These are phyloP conservation scores for Ramaria sp. DNA, from an alignment of 768 basidiomycete genomes.

Conservation along the genomic window DNA sequence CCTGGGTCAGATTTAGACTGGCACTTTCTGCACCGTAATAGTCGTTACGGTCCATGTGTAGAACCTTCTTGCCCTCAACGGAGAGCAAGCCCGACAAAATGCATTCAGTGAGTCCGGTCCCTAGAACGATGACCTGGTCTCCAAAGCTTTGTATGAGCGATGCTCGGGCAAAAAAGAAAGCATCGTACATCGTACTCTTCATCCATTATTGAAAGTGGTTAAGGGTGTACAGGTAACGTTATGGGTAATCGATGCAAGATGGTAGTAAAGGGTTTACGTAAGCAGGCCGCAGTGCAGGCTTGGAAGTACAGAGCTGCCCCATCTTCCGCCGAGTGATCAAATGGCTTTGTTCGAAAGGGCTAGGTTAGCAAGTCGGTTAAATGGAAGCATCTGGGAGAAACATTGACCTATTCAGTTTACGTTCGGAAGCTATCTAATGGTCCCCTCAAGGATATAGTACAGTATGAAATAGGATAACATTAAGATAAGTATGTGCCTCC, in stretches of 20 bases:
- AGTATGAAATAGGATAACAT: background rate
- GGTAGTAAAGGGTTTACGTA: slow-evolving; percentile 6
- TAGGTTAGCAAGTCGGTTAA: no score
- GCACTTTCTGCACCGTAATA: slow-evolving; percentile 98
- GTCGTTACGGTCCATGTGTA: slow-evolving; percentile 98
- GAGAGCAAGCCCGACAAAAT: slow-evolving; percentile 95
- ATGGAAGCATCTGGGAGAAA: no score
- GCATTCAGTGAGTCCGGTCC: slow-evolving; percentile 97
- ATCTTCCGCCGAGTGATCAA: background rate
- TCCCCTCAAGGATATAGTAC: no score
- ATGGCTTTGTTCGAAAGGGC: no score
- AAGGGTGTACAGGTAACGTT: background rate
- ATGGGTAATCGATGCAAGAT: background rate
- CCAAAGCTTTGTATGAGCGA: background rate
- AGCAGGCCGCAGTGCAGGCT: background rate
- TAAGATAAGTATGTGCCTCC: background rate
- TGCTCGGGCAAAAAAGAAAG: background rate
- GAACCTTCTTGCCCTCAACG: slow-evolving; percentile 99
- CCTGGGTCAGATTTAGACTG: slow-evolving; percentile 95
- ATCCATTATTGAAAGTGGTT: slow-evolving; percentile 59
- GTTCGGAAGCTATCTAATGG: no score
- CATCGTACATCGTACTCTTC: slow-evolving; percentile 88
- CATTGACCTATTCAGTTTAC: no score
- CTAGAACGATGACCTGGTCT: slow-evolving; percentile 74
- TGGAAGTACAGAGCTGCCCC: no score